These are phyloP conservation scores for Cutaneotrichosporon cutaneum DNA, from an alignment of 1,284 basidiomycete genomes.

Conservation along the genomic window DNA sequence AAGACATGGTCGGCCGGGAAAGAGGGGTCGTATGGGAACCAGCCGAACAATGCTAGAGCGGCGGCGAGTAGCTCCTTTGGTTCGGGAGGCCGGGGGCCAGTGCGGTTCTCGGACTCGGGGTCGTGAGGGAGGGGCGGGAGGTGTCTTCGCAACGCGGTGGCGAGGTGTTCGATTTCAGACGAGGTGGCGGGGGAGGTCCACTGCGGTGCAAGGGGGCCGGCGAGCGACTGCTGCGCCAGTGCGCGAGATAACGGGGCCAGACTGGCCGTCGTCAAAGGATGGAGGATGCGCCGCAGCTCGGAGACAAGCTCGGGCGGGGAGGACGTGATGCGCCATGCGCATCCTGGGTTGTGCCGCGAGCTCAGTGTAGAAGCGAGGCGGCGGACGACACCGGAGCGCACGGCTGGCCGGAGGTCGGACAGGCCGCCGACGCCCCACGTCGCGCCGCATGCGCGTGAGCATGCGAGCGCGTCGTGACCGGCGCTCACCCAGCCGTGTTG, in stretches of 20 bases:
- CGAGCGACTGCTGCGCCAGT: slow-evolving; percentile 24
- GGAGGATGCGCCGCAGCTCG: slow-evolving; percentile 28
- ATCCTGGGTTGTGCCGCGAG: slow-evolving; percentile 28
- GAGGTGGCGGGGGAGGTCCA: slow-evolving; percentile 10
- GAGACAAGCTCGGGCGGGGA: slow-evolving; percentile 17
- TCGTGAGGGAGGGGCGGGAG: neutral
- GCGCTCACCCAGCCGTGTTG: slow-evolving; percentile 37
- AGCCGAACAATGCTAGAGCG: slow-evolving; percentile 39
- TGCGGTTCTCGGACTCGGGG: neutral
- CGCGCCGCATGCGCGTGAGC: slow-evolving; percentile 17
- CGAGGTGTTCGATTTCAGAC: slow-evolving; percentile 13
- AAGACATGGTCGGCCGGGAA: slow-evolving; percentile 14
- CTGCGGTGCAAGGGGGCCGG: slow-evolving; percentile 2
- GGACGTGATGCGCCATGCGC: slow-evolving; percentile 31
- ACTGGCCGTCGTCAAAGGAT: slow-evolving; percentile 32
- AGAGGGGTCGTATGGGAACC: slow-evolving; percentile 43
- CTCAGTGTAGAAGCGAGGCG: slow-evolving; percentile 25
- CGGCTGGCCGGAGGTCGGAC: neutral
- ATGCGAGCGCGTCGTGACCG: slow-evolving; percentile 26
- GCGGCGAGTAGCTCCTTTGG: slow-evolving; percentile 17
- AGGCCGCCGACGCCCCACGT: slow-evolving; percentile 23
- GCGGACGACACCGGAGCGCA: slow-evolving; percentile 31
- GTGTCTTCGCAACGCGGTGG: slow-evolving; percentile 3
- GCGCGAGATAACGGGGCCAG: slow-evolving; percentile 29
- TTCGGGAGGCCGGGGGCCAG: neutral